Conservation (phyloP, 139 green algal species). For the Chlorella sp. region DNA sequence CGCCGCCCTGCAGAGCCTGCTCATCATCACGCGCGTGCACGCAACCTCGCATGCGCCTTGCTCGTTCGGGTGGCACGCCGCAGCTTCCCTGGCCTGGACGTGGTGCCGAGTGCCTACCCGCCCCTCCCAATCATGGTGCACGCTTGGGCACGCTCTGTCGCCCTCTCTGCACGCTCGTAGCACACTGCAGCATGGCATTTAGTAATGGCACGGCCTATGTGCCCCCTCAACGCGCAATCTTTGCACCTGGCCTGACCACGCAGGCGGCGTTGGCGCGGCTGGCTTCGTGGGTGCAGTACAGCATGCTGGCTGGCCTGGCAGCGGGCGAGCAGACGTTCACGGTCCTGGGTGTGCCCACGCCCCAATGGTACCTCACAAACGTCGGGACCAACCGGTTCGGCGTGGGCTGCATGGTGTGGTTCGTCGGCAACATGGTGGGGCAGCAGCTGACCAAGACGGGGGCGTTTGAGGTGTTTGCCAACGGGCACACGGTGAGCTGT, state of each 20-base stretch:
- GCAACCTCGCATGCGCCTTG: background rate
- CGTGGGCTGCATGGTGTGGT: constrained; percentile 22
- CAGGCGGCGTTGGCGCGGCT: constrained; percentile 21
- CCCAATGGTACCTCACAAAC: constrained; percentile 8
- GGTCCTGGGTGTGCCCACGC: background rate
- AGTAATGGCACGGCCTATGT: too few relatives aligned
- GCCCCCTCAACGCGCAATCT: background rate
- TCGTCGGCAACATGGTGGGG: constrained; percentile 58
- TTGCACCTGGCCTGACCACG: background rate
- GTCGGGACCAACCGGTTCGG: constrained; percentile 26
- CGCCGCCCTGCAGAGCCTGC: background rate
- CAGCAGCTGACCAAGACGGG: constrained; percentile 48
- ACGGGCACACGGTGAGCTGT: constrained; percentile 43
- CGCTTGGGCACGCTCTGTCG: background rate
- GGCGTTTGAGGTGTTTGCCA: constrained; percentile 67
- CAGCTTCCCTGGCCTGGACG: constrained; percentile 35
- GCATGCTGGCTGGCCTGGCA: constrained; percentile 27
- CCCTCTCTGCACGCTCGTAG: background rate
- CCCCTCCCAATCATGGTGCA: constrained; percentile 21
- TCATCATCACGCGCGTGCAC: background rate
- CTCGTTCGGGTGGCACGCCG: too few relatives aligned
- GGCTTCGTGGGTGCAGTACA: constrained; percentile 36
- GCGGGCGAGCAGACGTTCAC: constrained; percentile 38
- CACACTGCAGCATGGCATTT: too few relatives aligned
- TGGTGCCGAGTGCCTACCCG: constrained; percentile 49